Conservation (phyloP, 495 filamentous ascomycete genomes). For the Thozetella sp. region DNA sequence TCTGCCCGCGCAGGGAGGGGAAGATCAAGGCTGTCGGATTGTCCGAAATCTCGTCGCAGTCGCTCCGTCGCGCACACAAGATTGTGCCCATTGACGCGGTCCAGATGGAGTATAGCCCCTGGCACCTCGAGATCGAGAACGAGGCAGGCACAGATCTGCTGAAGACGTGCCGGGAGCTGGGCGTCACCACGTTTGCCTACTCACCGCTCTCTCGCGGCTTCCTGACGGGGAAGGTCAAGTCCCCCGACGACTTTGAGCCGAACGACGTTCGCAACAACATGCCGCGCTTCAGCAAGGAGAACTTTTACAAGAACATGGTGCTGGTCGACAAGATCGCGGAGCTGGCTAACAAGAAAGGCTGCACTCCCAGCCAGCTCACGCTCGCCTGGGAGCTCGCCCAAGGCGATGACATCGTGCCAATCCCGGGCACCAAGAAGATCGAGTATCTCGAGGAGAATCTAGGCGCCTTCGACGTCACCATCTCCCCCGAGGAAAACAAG, state of each 20-base stretch:
- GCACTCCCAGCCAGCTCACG: slow-evolving; percentile 48
- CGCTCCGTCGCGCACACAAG: slow-evolving; percentile 36
- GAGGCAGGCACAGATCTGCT: slow-evolving; percentile 31
- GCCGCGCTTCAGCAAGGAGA: slow-evolving; percentile 51
- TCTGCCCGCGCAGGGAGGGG: slow-evolving; percentile 35
- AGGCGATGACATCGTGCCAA: slow-evolving; percentile 56
- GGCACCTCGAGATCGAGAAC: slow-evolving; percentile 44
- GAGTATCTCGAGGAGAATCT: slow-evolving; percentile 60
- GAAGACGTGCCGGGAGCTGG: slow-evolving; percentile 46
- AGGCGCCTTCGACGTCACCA: slow-evolving; percentile 38
- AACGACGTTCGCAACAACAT: slow-evolving; percentile 35
- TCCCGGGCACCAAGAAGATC: no score
- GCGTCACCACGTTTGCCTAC: slow-evolving; percentile 45
- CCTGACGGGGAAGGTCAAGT: slow-evolving; percentile 36
- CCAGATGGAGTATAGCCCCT: slow-evolving; percentile 49
- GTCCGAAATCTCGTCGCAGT: slow-evolving; percentile 32
- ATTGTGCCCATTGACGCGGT: slow-evolving; percentile 37
- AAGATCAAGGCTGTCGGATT: slow-evolving; percentile 57
- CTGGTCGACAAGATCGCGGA: slow-evolving; percentile 47
- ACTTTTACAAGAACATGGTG: slow-evolving; percentile 54
- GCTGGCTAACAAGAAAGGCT: slow-evolving; percentile 49
- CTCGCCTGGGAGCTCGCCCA: slow-evolving; percentile 61
- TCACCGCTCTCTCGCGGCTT: slow-evolving; percentile 50
- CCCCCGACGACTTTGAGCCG: slow-evolving; percentile 34
- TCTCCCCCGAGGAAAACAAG: slow-evolving; percentile 45